Conservation (phyloP, 306 rosid species). For the Myrica gale region DNA sequence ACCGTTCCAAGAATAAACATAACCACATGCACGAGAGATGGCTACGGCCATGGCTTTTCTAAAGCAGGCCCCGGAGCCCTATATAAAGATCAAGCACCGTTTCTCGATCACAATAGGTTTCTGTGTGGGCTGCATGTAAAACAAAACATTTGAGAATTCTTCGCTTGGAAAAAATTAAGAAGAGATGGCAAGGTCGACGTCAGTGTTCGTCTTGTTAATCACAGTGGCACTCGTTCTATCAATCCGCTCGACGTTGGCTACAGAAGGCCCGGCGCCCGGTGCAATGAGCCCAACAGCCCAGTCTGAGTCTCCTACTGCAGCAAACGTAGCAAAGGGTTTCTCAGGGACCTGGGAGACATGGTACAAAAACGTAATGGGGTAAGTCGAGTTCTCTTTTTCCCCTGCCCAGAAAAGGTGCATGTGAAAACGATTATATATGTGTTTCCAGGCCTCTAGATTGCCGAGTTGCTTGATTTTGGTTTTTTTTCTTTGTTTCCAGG, state of each 20-base stretch:
- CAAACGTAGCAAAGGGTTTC: no score
- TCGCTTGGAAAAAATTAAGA: neutral
- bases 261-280: conserved; percentile 8
- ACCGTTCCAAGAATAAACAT: no score
- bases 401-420: no score
- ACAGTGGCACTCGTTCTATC: conserved; percentile 24
- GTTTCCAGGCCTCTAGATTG: no score
- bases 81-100: neutral
- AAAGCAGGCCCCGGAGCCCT: neutral
- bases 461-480: neutral
- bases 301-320: no score
- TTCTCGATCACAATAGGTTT: no score
- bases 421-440: no score
- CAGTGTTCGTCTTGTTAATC: conserved; percentile 22
- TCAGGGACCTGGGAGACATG: no score
- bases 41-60: no score
- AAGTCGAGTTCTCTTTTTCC: no score
- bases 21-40: neutral
- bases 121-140: no score
- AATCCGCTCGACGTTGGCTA: conserved; percentile 20
- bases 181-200: conserved; percentile 31
- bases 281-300: neutral
- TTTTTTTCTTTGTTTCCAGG: neutral
- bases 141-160: neutral
- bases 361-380: no score